phyloP scores from a whole-genome alignment of 345 rosid species.

The Salix dunnii region DNA sequence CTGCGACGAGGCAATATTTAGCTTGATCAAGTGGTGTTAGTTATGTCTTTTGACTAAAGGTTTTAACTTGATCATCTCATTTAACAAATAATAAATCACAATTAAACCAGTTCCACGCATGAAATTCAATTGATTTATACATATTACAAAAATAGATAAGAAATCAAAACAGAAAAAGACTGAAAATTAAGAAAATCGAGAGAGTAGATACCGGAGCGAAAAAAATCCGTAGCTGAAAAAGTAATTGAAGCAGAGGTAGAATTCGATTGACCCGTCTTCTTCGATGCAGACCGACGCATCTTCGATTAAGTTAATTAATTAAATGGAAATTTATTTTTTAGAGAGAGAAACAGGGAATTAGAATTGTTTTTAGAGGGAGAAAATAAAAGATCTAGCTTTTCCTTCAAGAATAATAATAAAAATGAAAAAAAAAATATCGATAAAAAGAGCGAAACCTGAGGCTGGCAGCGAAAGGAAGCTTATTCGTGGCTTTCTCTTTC shows the following conservation, averaged over 20 bases:
- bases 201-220: conserved; percentile 63
- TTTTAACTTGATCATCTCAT: neutral
- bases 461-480: neutral
- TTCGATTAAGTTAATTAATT: conserved; percentile 14
- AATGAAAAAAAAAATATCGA: neutral
- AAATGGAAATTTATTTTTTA: neutral
- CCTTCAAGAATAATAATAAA: neutral
- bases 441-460: neutral
- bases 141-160: neutral
- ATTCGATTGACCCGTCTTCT: conserved; percentile 73
- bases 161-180: neutral
- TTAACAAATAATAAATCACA: neutral
- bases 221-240: conserved; percentile 77
- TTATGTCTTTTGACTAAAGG: neutral
- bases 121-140: neutral
- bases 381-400: neutral
- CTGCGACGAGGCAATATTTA: neutral
- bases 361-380: neutral
- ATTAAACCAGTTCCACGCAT: neutral
- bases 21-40: neutral
- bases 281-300: conserved; percentile 91
- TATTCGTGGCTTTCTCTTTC: neutral
- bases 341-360: neutral
- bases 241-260: conserved; percentile 49
- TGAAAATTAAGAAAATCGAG: neutral